Conservation (phyloP, 345 rosid species). For the Bruguiera sexangula region DNA sequence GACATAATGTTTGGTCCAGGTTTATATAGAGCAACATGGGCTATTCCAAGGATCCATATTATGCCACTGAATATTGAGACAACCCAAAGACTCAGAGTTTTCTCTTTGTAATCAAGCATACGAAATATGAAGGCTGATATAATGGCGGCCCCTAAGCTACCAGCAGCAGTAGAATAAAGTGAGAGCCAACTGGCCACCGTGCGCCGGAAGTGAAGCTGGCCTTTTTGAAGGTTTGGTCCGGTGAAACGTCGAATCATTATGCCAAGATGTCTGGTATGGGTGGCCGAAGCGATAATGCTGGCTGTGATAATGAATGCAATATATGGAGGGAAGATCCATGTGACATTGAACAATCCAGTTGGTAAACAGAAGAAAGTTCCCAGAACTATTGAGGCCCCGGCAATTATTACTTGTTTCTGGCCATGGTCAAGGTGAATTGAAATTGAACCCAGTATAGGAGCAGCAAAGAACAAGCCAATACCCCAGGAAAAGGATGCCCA, state of each 20-base stretch:
- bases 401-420: slow-evolving; percentile 26
- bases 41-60: slow-evolving; percentile 44
- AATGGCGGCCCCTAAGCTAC: slow-evolving; percentile 49
- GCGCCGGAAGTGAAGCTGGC: slow-evolving; percentile 32
- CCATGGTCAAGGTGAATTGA: slow-evolving; percentile 44
- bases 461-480: slow-evolving; percentile 40
- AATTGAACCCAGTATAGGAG: slow-evolving; percentile 28
- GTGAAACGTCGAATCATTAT: slow-evolving; percentile 43
- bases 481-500: slow-evolving; percentile 64
- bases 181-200: slow-evolving; percentile 54
- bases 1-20: slow-evolving; percentile 16
- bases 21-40: slow-evolving; percentile 26
- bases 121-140: slow-evolving; percentile 48
- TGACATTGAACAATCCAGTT: slow-evolving; percentile 39
- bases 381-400: slow-evolving; percentile 42
- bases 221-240: slow-evolving; percentile 24
- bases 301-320: slow-evolving; percentile 37
- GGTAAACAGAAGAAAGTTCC: slow-evolving; percentile 60
- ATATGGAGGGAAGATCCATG: slow-evolving; percentile 46
- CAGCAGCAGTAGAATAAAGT: slow-evolving; percentile 38
- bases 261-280: slow-evolving; percentile 57
- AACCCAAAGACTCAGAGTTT: slow-evolving; percentile 43
- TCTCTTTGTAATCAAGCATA: slow-evolving; percentile 41
- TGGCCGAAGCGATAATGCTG: slow-evolving; percentile 35
- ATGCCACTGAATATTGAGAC: slow-evolving; percentile 65